These are phyloP conservation scores for Rhytidiadelphus loreus DNA, from an alignment of 225 moss, liverwort and hornwort genomes.

Conservation along the genomic window DNA sequence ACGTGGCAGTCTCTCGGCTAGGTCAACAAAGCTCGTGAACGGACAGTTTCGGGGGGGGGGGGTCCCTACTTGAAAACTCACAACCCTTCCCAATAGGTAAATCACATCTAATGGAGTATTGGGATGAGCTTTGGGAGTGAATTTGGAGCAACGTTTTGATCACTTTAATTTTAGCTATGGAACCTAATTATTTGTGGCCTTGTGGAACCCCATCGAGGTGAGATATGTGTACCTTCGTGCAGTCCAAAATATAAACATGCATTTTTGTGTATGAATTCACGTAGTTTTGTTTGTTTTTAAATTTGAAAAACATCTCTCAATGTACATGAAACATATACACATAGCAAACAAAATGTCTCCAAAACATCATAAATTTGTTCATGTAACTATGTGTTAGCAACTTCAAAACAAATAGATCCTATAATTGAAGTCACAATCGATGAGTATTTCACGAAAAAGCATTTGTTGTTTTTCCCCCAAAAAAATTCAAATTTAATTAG, in stretches of 20 bases:
- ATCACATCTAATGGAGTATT: no score
- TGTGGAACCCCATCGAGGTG: neutral
- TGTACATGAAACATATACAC: neutral
- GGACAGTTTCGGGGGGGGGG: no score
- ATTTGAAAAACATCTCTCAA: neutral
- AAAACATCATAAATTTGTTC: neutral
- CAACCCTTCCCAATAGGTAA: no score
- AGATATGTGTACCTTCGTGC: rapidly evolving
- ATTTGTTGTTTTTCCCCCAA: rapidly evolving
- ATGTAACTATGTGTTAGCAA: neutral
- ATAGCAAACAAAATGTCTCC: neutral
- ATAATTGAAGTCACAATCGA: rapidly evolving
- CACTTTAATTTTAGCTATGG: neutral
- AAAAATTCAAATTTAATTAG: neutral
- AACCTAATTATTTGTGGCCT: neutral
- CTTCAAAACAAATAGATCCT: neutral
- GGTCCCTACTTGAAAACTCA: no score
- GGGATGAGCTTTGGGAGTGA: neutral
- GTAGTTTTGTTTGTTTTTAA: neutral
- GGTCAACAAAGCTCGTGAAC: no score
- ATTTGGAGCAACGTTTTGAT: neutral
- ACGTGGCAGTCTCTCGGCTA: no score
- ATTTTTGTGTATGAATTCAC: neutral
- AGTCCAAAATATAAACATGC: no score
- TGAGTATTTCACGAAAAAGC: neutral